A percentile compares a stretch with the other conserved stretches of the same genome.
Evolutionary conservation across 805 yeast genomes (phyloP).

Genomic region (Teunomyces pallodes): DNA sequence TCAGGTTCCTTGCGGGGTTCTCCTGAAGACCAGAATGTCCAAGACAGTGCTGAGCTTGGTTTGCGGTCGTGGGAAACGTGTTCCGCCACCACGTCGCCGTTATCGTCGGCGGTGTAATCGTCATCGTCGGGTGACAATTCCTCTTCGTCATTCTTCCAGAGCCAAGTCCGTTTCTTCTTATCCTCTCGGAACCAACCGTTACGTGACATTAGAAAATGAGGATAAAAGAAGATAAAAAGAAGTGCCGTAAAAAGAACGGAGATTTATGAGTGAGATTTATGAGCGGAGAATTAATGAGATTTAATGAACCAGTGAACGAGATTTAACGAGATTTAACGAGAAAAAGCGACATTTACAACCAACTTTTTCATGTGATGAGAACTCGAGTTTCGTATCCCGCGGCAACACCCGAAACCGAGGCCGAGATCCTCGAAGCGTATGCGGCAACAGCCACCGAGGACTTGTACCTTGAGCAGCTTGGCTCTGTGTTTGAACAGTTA

Average conservation of each 20-base stretch:
- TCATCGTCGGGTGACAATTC: constrained; percentile 17
- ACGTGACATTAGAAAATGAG: neutral
- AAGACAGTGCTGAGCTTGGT: constrained; percentile 20
- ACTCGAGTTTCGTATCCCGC: constrained; percentile 10
- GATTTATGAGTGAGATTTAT: neutral
- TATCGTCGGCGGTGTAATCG: constrained; percentile 21
- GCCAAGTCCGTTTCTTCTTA: constrained; percentile 1
- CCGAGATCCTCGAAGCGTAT: constrained; percentile 35
- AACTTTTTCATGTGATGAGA: too few relatives aligned
- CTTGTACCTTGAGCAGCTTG: constrained; percentile 24
- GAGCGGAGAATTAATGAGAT: neutral
- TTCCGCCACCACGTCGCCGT: constrained; percentile 35
- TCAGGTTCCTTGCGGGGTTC: constrained; percentile 7
- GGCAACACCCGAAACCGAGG: constrained; percentile 24
- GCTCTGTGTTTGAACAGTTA: constrained; percentile 21
- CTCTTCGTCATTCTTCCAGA: constrained; percentile 5
- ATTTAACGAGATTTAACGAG: neutral
- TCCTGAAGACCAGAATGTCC: constrained; percentile 36
- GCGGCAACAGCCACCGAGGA: constrained; percentile 24
- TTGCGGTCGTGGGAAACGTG: constrained; percentile 21
- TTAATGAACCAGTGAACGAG: neutral
- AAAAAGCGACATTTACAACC: too few relatives aligned
- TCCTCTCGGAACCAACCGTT: constrained; percentile 28
- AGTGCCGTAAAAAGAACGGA: neutral
- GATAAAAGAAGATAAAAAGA: neutral